Base-by-base conservation (phyloP, 2,329 filamentous ascomycete genomes). In the Alternaria hordeiaustralica region DNA sequence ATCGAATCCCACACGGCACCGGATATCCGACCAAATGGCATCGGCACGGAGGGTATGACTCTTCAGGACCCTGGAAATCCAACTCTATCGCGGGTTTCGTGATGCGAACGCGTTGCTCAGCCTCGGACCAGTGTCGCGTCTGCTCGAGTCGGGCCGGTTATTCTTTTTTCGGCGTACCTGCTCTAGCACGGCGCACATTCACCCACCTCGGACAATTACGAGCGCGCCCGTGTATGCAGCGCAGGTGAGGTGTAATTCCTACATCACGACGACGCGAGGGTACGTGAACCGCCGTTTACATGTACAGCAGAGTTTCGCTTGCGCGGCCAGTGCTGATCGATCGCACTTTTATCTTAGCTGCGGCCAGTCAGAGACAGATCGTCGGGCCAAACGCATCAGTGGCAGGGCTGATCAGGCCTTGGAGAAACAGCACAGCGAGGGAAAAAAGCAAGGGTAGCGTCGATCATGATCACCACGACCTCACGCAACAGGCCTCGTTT, bases 401-500 rank as follows among this genome's bases (percentile, higher is more conserved):
- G 71, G 70, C 76, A 77, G 71, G 76, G 74, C 74, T 73, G 75
- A 75, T 77, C 75, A 73, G 69, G 70, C 72, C 71, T 59, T 67
- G 64, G 66, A 71, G 73, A 76, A 77, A 77, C 74, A 75, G 18
- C 71, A 70, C 69, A 58, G 63, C 63, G 60, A 28, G 51, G 54
- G 57, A 58, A 64, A 68, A 58, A 63, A 72, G 72, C 74, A 78
- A 74, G 75, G 72, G 66, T 75, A 43, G 45, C 55, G 76, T 58
- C 71, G 75, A 78, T 78, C 75, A 54, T 58, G 63, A 46, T 68
- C 66, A 72, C 72, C 69, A 60, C 55, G 55, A 44, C 58, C 50
- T 61, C 62, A 55, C 64, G 58, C 58, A 63, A 64, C 56, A 55
- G 41, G 61, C 56, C 57, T 73, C 70, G 70, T 70, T 67, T 73